Percentiles rank a stretch among this genome's conserved stretches.
Evolutionary conservation across 2,329 filamentous ascomycete genomes (phyloP).

Genomic region (Aspergillus ibericus): DNA sequence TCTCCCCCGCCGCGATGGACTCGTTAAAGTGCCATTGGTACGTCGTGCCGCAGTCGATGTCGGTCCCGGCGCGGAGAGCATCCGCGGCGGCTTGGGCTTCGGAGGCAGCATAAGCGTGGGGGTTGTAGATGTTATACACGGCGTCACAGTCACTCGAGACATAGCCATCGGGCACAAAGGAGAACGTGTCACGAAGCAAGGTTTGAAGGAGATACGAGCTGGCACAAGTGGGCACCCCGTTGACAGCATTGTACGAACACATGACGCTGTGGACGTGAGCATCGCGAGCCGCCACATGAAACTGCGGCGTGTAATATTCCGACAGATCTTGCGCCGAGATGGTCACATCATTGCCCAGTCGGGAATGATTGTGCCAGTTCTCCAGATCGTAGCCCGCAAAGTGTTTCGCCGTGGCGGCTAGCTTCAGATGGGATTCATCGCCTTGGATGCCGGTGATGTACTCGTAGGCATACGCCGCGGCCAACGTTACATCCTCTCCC

Average conservation of each 20-base stretch:
- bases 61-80: slow-evolving; percentile 53
- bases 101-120: slow-evolving; percentile 50
- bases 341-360: slow-evolving; percentile 55
- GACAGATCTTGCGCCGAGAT: slow-evolving; percentile 63
- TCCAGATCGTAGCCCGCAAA: slow-evolving; percentile 61
- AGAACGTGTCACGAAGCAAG: slow-evolving; percentile 65
- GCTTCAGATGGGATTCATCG: slow-evolving; percentile 39
- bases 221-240: slow-evolving; percentile 65
- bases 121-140: slow-evolving; percentile 59
- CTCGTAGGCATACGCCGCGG: slow-evolving; percentile 51
- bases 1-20: slow-evolving; percentile 45
- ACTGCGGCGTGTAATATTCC: slow-evolving; percentile 68
- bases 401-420: slow-evolving; percentile 60
- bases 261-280: slow-evolving; percentile 60
- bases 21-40: slow-evolving; percentile 49
- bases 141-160: slow-evolving; percentile 68
- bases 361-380: slow-evolving; percentile 43
- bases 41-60: slow-evolving; percentile 54
- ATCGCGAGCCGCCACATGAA: slow-evolving; percentile 63
- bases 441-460: slow-evolving; percentile 58
- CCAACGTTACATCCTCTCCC: slow-evolving; percentile 56
- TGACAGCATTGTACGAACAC: slow-evolving; percentile 65
- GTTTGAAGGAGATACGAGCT: slow-evolving; percentile 62
- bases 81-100: slow-evolving; percentile 50
- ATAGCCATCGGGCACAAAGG: slow-evolving; percentile 61